Base-by-base conservation (phyloP, 306 rosid species). In the Vicia sativa region DNA sequence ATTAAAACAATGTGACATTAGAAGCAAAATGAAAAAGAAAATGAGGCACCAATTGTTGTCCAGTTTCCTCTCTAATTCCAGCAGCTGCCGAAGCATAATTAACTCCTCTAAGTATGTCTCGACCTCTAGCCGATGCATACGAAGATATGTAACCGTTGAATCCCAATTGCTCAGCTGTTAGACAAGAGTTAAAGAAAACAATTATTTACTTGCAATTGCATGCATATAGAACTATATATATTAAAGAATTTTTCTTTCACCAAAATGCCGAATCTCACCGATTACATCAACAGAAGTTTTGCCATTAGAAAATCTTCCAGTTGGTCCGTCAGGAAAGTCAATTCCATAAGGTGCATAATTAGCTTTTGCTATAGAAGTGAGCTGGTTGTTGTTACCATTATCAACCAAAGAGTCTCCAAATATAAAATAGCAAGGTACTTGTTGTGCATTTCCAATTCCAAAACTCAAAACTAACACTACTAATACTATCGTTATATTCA, bases 81-180 rank as follows among this genome's bases (percentile, higher is more conserved):
- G 99, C 97, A 31, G 99, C 99, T 45, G 97, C 99, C 2, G 99
- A 93, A 46, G 99, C 99, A 81, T 83, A 93, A 69, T 93, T 93
- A 5, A 88, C 89, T 67, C 99, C 99, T 59, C 5, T 65, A 14
- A 93, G 89, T 19, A 93, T 80, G 45, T 84, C 83, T 79, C 63
- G 82, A 11, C 88, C 99, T 1, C 83, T 80, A 3, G 87, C 90
- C 14, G 73, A 64, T 65, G 80, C 74, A 71, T 69, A 93, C 4
- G 99, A 85, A n/a, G 86, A 78, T 45, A 88, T 87, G 61, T 85
- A 90, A 73, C 78, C 74, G 6, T 90, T 81, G 70, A 93, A 90
- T 37, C 95, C 99, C 80, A 93, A 72, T 39, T 80, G 90, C 73
- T 85, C 86, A 59, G 92, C 97, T 93, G 88, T 55, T 55, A 54